Percentiles rank a stretch among this genome's conserved stretches.
phyloP scores from a whole-genome alignment of 2,329 filamentous ascomycete species.

The Venturia oleaginea region DNA sequence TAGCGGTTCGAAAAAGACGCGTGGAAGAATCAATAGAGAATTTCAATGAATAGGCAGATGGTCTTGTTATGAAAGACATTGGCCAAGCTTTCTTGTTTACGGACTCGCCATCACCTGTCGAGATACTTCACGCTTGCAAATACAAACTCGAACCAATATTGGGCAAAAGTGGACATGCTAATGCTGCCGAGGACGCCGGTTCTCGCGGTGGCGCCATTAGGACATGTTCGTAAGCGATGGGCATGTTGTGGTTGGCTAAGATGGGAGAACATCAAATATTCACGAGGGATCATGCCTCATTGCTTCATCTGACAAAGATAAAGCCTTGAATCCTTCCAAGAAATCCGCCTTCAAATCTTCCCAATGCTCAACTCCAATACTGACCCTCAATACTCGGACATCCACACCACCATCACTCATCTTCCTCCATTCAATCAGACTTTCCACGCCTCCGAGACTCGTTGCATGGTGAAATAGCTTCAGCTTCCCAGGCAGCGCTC shows the following conservation, averaged over 20 bases:
- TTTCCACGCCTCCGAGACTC: conserved; percentile 87
- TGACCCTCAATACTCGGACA: conserved; percentile 64
- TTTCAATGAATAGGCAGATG: not conserved
- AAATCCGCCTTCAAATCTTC: conserved; percentile 77
- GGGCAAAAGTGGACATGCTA: not conserved
- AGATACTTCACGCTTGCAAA: not conserved
- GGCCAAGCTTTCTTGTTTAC: not conserved
- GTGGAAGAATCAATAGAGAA: not conserved
- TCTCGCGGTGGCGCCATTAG: not conserved
- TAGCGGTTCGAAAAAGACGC: not conserved
- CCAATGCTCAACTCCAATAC: conserved; percentile 77
- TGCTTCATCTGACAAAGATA: not conserved
- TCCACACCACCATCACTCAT: conserved; percentile 76
- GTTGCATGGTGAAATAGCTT: conserved; percentile 89
- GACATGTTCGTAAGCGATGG: not conserved
- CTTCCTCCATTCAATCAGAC: conserved; percentile 88
- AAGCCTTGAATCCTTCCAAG: conserved; percentile 46
- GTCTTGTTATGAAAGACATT: not conserved
- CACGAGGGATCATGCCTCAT: not conserved
- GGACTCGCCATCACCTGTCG: not conserved
- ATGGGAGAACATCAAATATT: no score
- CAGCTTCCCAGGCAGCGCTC: conserved; percentile 65
- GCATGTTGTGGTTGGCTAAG: not conserved
- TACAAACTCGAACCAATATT: not conserved
- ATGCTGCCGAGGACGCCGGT: not conserved